Conservation (phyloP, 2,329 filamentous ascomycete genomes). For the Claviceps cyperi region DNA sequence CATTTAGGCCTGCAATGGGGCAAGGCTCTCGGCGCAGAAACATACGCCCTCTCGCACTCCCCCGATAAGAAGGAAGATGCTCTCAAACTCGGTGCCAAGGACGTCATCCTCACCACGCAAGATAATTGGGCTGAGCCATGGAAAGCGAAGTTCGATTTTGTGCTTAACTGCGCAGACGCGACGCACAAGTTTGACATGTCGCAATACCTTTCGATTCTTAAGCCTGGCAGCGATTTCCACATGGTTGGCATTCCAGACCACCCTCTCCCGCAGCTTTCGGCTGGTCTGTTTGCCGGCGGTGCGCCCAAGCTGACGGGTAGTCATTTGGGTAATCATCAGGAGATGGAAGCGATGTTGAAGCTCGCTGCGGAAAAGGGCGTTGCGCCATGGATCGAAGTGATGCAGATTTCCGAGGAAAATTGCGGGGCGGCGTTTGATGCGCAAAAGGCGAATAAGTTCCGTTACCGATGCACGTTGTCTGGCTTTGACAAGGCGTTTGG, state of each 20-base stretch:
- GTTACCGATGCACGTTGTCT: conserved; percentile 57
- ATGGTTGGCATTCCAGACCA: conserved; percentile 42
- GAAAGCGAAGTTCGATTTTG: conserved; percentile 33
- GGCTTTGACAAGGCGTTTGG: conserved; percentile 51
- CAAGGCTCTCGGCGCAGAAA: conserved; percentile 53
- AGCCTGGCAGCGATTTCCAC: conserved; percentile 40
- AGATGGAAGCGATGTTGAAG: conserved; percentile 43
- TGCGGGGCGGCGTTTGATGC: conserved; percentile 56
- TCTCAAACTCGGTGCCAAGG: conserved; percentile 46
- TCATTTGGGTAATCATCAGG: conserved; percentile 46
- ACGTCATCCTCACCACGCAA: conserved; percentile 29
- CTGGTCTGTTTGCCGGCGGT: conserved; percentile 32
- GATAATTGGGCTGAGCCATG: conserved; percentile 44
- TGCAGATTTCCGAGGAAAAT: conserved; percentile 52
- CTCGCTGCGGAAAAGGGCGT: conserved; percentile 42
- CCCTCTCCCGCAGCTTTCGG: conserved; percentile 27
- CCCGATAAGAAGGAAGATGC: conserved; percentile 44
- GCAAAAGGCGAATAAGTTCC: conserved; percentile 56
- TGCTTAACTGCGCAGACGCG: conserved; percentile 35
- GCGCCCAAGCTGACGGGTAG: conserved; percentile 36
- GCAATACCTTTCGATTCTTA: conserved; percentile 35
- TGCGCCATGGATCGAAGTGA: conserved; percentile 42
- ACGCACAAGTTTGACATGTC: conserved; percentile 39
- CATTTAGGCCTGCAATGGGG: conserved; percentile 62
- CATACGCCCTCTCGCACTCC: conserved; percentile 48